phyloP scores from a whole-genome alignment of 495 filamentous ascomycete species.

The Trichocladium antarcticum region DNA sequence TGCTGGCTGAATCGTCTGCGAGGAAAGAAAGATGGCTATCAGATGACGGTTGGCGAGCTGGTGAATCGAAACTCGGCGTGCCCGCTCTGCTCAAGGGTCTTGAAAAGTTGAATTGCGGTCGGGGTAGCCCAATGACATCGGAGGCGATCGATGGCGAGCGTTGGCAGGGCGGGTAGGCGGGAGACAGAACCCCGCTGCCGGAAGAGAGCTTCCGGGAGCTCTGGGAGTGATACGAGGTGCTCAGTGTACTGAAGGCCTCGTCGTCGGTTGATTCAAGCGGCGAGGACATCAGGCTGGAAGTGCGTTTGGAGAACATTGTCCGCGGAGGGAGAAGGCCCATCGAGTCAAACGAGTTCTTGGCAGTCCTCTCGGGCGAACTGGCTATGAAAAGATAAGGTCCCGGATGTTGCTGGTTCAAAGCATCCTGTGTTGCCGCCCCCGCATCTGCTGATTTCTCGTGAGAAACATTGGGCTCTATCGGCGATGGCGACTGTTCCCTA shows the following conservation, averaged over 20 bases:
- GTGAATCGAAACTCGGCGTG: conserved; percentile 49
- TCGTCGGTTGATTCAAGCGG: conserved; percentile 30
- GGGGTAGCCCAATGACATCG: conserved; percentile 53
- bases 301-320: conserved; percentile 36
- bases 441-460: conserved; percentile 10
- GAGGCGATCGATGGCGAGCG: conserved; percentile 78
- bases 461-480: conserved; percentile 17
- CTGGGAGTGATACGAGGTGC: conserved; percentile 36
- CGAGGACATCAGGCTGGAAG: conserved; percentile 39
- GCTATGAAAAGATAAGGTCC: conserved; percentile 12
- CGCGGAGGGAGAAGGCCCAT: conserved; percentile 33
- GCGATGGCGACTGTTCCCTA: conserved; percentile 35
- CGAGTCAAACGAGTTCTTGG: conserved; percentile 33
- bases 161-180: conserved; percentile 41
- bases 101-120: conserved; percentile 86
- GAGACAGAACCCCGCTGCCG: conserved; percentile 52
- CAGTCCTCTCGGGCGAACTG: conserved; percentile 31
- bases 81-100: conserved; percentile 73
- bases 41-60: conserved; percentile 46
- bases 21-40: conserved; percentile 54
- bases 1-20: conserved; percentile 48
- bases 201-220: conserved; percentile 50
- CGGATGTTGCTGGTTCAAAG: conserved; percentile 14
- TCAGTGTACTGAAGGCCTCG: conserved; percentile 26
- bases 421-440: conserved; percentile 16